Conservation (phyloP, 345 rosid genomes). For the Hirschfeldia incana region DNA sequence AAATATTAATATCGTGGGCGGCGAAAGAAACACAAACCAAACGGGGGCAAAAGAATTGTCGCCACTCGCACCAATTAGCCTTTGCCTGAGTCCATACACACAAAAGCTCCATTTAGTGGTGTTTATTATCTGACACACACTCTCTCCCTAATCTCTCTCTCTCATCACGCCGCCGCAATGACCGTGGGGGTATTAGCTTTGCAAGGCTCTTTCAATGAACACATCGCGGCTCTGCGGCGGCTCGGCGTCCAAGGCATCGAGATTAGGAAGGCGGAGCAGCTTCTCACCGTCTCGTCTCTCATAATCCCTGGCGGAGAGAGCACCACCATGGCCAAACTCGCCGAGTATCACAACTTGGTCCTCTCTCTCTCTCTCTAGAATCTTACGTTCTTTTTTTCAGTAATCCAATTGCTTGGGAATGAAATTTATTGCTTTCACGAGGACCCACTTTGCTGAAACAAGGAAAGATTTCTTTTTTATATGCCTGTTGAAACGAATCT, state of each 20-base stretch:
- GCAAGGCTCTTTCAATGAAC: slow-evolving; percentile 98
- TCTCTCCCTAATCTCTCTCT: slow-evolving; percentile 13
- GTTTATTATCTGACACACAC: slow-evolving; percentile 15
- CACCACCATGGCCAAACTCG: slow-evolving; percentile 99
- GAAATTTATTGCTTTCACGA: background rate
- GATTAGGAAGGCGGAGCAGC: slow-evolving; percentile 88
- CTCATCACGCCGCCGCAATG: slow-evolving; percentile 51
- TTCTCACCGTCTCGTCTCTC: slow-evolving; percentile 63
- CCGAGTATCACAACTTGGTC: slow-evolving; percentile 84
- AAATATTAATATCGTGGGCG: slow-evolving; percentile 30
- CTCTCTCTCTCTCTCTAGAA: slow-evolving; percentile 28
- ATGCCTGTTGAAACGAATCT: slow-evolving; percentile 6
- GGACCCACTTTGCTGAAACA: slow-evolving; percentile 24
- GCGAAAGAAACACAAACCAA: slow-evolving; percentile 32
- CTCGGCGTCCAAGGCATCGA: slow-evolving; percentile 87
- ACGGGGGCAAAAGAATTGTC: slow-evolving; percentile 16
- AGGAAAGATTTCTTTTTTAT: slow-evolving; percentile 9
- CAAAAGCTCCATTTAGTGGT: background rate
- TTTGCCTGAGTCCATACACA: slow-evolving; percentile 20
- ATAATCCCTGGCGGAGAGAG: slow-evolving; percentile 99
- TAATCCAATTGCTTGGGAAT: background rate
- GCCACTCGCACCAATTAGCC: slow-evolving; percentile 1
- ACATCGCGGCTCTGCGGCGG: slow-evolving; percentile 80
- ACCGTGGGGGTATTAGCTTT: slow-evolving; percentile 92
- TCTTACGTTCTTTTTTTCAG: background rate